phyloP scores from a whole-genome alignment of 176 grass and related monocot genomes.

The Oryza meridionalis region DNA sequence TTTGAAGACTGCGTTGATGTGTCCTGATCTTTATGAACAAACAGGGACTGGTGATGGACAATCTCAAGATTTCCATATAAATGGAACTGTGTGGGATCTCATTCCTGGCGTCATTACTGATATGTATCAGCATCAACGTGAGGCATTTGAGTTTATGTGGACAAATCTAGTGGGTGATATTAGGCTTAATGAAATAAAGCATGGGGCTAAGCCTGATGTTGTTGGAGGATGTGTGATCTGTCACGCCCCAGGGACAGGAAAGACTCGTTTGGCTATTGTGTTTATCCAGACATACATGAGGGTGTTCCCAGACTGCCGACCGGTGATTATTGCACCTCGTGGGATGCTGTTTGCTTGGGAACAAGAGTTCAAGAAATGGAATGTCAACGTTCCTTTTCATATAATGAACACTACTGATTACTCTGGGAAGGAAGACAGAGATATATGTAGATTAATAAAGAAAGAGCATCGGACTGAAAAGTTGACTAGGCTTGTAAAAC shows the following conservation, averaged over 20 bases:
- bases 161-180: conserved; percentile 80
- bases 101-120: conserved; percentile 68
- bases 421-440: conserved; percentile 72
- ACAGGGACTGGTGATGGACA: conserved; percentile 32
- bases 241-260: conserved; percentile 93
- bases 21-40: conserved; percentile 59
- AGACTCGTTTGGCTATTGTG: conserved; percentile 81
- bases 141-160: conserved; percentile 99
- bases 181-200: conserved; percentile 68
- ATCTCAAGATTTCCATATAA: conserved; percentile 45
- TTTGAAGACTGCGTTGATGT: conserved; percentile 47
- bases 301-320: conserved; percentile 78
- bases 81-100: conserved; percentile 84
- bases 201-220: conserved; percentile 61
- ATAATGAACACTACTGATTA: conserved; percentile 81
- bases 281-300: conserved; percentile 94
- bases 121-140: conserved; percentile 76
- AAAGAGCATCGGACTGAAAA: conserved; percentile 58
- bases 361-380: conserved; percentile 90
- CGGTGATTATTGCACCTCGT: conserved; percentile 84
- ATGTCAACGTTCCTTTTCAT: conserved; percentile 78
- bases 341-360: conserved; percentile 94
- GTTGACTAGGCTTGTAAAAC: conserved; percentile 72
- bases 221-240: conserved; percentile 93
- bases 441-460: conserved; percentile 59